phyloP scores from a whole-genome alignment of 2,329 filamentous ascomycete species.

The Trichophyton mentagrophytes region DNA sequence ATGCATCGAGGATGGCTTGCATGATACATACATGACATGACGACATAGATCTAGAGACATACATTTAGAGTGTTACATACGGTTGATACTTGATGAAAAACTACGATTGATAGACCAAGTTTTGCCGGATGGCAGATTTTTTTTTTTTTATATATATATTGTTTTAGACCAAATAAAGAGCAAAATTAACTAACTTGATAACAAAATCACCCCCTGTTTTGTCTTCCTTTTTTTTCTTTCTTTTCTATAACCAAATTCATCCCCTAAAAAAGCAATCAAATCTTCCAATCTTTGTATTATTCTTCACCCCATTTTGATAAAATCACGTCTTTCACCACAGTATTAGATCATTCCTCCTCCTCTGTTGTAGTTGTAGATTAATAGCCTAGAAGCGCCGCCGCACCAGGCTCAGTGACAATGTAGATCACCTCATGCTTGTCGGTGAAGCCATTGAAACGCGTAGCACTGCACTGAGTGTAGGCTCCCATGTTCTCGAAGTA shows the following conservation, averaged over 20 bases:
- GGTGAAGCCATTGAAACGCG: constrained; percentile 92
- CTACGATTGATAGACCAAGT: background rate
- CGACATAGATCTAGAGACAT: background rate
- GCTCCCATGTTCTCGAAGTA: constrained; percentile 99
- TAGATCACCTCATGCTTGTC: constrained; percentile 89
- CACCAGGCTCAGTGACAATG: constrained; percentile 84
- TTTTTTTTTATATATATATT: background rate
- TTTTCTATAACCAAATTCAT: background rate
- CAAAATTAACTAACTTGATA: background rate
- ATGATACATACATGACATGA: background rate
- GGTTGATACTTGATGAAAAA: background rate
- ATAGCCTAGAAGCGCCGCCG: constrained; percentile 54
- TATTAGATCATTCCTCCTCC: background rate
- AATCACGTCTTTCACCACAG: background rate
- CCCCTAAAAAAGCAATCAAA: background rate
- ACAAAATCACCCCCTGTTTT: background rate
- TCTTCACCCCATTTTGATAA: background rate
- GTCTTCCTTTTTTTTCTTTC: background rate
- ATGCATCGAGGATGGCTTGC: background rate
- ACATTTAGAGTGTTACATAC: background rate
- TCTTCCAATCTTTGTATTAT: background rate
- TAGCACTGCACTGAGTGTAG: constrained; percentile 96
- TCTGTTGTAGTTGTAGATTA: constrained; percentile 11
- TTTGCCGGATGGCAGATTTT: background rate
- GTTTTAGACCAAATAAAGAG: background rate